Evolutionary conservation across 768 basidiomycete species (phyloP).

Genomic region (Porphyrellus cyaneotinctus): DNA sequence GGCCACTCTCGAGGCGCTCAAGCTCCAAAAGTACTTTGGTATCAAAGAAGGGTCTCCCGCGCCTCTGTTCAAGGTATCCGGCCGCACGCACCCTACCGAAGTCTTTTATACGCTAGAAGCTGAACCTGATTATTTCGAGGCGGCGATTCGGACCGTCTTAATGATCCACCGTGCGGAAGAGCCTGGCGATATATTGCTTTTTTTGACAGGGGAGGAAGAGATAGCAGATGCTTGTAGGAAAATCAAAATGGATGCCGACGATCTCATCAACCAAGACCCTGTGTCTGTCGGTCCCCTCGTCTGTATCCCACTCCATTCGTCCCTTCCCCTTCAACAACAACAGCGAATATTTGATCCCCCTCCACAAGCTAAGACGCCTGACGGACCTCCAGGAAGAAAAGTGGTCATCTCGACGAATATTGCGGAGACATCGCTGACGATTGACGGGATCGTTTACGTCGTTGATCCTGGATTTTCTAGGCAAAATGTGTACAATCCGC

Average conservation of each 20-base stretch:
- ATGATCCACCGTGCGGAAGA: conserved; percentile 97
- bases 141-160: conserved; percentile 90
- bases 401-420: conserved; percentile 95
- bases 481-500: conserved; percentile 97
- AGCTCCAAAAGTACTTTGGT: conserved; percentile 94
- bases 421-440: conserved; percentile 95
- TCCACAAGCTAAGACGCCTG: conserved; percentile 55
- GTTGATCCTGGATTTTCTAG: conserved; percentile 97
- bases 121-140: conserved; percentile 94
- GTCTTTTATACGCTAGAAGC: conserved; percentile 91
- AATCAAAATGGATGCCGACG: conserved; percentile 87
- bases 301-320: conserved; percentile 93
- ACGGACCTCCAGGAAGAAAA: conserved; percentile 85
- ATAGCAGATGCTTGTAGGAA: conserved; percentile 95
- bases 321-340: conserved; percentile 89
- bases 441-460: conserved; percentile 99
- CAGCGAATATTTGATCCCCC: conserved; percentile 93
- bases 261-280: conserved; percentile 65
- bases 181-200: conserved; percentile 87
- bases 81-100: conserved; percentile 91
- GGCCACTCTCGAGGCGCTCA: conserved; percentile 92
- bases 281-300: conserved; percentile 78
- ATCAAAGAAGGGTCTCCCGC: conserved; percentile 42
- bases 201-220: conserved; percentile 97
- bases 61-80: conserved; percentile 86